Percentiles rank a stretch among this genome's conserved stretches.
Conservation (phyloP, 106 monocot species). For the Apostasia shenzhenica region DNA sequence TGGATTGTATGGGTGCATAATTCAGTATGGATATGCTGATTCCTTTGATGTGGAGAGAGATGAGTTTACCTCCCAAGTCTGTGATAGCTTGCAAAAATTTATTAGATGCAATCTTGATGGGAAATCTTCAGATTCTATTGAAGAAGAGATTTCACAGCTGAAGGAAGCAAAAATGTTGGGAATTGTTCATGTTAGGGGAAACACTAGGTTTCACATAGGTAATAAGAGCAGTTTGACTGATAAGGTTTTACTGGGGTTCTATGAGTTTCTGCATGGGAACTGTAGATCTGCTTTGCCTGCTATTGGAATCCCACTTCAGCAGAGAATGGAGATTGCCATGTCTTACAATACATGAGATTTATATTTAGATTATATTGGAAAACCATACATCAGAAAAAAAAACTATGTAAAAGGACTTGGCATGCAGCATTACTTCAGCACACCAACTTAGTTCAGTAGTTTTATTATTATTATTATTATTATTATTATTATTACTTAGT, state of each 20-base stretch:
- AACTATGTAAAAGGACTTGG: too few species aligned
- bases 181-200: conserved; percentile 67
- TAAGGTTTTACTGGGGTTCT: conserved; percentile 57
- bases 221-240: conserved; percentile 35
- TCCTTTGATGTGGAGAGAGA: conserved; percentile 22
- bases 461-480: too few species aligned
- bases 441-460: too few species aligned
- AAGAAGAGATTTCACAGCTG: conserved; percentile 34
- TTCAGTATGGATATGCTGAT: conserved; percentile 70
- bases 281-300: conserved; percentile 60
- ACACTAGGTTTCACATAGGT: conserved; percentile 46
- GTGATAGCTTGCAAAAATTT: conserved; percentile 13
- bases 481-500: too few species aligned
- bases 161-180: conserved; percentile 30
- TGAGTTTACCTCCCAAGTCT: conserved; percentile 41
- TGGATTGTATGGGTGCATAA: conserved; percentile 49
- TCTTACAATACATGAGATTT: conserved; percentile 41
- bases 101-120: conserved; percentile 19
- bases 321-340: conserved; percentile 70
- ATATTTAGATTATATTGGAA: too few species aligned
- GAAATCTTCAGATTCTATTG: neutral
- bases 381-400: too few species aligned
- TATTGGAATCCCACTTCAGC: conserved; percentile 38
- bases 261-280: conserved; percentile 61
- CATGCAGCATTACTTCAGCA: too few species aligned